Percentiles rank a stretch among this genome's conserved stretches.
phyloP scores from a whole-genome alignment of 2,329 filamentous ascomycete species.

The Dactylellina drechsleri region DNA sequence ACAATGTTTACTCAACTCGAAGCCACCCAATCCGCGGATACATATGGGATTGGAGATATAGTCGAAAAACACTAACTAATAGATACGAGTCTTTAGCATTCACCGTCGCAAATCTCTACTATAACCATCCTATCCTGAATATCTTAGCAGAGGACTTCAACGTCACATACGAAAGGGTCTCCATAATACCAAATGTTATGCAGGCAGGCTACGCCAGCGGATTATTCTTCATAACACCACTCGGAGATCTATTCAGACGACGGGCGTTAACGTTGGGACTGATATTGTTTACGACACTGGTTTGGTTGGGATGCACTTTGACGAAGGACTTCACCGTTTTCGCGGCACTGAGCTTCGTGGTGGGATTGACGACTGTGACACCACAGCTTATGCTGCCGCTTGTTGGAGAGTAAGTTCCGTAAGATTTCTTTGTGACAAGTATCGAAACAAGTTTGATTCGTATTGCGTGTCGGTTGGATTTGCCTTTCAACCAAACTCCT shows the following conservation, averaged over 20 bases:
- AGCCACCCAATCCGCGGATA: background rate
- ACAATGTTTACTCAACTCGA: too few species aligned
- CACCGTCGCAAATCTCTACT: constrained; percentile 83
- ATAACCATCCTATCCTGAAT: constrained; percentile 82
- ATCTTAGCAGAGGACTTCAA: constrained; percentile 76
- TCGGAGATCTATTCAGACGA: constrained; percentile 75
- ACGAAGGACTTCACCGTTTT: constrained; percentile 74
- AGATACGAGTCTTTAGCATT: constrained; percentile 64
- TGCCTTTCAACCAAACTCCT: too few species aligned
- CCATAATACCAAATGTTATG: constrained; percentile 76
- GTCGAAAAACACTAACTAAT: background rate
- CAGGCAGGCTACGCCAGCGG: constrained; percentile 83
- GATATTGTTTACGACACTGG: constrained; percentile 73
- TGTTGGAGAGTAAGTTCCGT: constrained; percentile 71
- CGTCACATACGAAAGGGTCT: constrained; percentile 75
- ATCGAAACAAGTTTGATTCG: too few species aligned
- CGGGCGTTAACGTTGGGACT: constrained; percentile 76
- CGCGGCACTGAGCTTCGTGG: constrained; percentile 75
- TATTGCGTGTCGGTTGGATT: too few species aligned
- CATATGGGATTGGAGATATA: background rate
- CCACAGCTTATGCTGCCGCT: constrained; percentile 83
- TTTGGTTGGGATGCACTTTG: constrained; percentile 78
- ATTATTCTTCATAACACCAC: constrained; percentile 77
- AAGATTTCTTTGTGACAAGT: background rate
- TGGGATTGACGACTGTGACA: constrained; percentile 81